phyloP scores from a whole-genome alignment of 495 filamentous ascomycete species.

The Penicillium diatomitis region DNA sequence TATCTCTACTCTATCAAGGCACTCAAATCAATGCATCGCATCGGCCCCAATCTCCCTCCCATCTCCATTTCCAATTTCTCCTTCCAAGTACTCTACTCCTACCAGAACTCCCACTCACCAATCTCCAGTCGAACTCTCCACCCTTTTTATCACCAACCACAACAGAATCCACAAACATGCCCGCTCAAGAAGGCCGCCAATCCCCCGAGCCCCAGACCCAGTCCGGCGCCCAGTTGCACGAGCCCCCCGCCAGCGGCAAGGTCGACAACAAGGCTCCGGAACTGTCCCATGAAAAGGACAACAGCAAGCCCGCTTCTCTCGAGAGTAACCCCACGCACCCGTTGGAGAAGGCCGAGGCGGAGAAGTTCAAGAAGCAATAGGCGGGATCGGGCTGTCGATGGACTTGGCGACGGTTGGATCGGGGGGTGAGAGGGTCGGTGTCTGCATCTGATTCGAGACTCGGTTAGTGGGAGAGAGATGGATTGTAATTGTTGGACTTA shows the following conservation, averaged over 20 bases:
- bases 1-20: too few relatives aligned
- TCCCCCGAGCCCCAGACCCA: constrained; percentile 71
- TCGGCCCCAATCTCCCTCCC: too few relatives aligned
- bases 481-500: too few relatives aligned
- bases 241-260: constrained; percentile 47
- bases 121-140: too few relatives aligned
- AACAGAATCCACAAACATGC: constrained; percentile 17
- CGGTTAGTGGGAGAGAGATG: too few relatives aligned
- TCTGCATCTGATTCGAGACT: too few relatives aligned
- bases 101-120: too few relatives aligned
- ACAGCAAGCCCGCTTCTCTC: constrained; percentile 25
- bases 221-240: constrained; percentile 52
- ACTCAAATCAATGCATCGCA: too few relatives aligned
- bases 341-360: constrained; percentile 58
- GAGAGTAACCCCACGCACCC: constrained; percentile 60
- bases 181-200: constrained; percentile 55
- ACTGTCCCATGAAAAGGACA: constrained; percentile 29
- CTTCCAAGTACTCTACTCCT: too few relatives aligned
- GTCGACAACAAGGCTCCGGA: constrained; percentile 29
- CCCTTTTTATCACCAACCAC: too few relatives aligned
- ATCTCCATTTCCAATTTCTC: too few relatives aligned
- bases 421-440: neutral
- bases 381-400: neutral
- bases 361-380: constrained; percentile 40
- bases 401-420: neutral